A percentile compares a stretch with the other conserved stretches of the same genome.
Evolutionary conservation across 2,329 filamentous ascomycete species (phyloP).

Genomic region (Mariannaea sp.): DNA sequence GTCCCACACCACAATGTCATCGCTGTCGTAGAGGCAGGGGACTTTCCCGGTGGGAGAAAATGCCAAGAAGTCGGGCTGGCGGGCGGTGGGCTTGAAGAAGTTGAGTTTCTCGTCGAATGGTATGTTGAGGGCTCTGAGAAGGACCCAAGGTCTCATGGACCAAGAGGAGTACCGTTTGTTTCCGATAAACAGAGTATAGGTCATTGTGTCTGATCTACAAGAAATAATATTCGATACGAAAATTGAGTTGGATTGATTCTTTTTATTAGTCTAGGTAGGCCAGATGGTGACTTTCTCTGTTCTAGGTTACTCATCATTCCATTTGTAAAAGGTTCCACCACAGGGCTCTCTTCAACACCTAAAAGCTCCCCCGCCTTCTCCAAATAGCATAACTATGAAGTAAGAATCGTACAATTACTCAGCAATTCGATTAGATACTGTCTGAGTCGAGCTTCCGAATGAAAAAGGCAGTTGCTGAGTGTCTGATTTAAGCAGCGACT

Average conservation of each 20-base stretch:
- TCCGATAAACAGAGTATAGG: conserved; percentile 48
- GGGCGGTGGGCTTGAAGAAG: conserved; percentile 39
- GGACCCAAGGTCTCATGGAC: conserved; percentile 53
- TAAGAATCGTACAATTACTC: too few relatives aligned
- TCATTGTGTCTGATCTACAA: conserved; percentile 34
- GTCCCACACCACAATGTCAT: conserved; percentile 47
- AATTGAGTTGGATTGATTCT: background rate
- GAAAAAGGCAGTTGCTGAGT: too few relatives aligned
- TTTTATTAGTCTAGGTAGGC: too few relatives aligned
- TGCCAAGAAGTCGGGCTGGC: conserved; percentile 42
- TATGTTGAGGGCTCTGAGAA: conserved; percentile 49
- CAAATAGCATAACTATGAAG: too few relatives aligned
- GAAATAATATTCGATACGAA: too few relatives aligned
- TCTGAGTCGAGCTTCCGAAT: too few relatives aligned
- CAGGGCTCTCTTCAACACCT: too few relatives aligned
- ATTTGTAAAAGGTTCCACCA: too few relatives aligned
- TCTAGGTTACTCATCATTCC: background rate
- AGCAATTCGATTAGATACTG: too few relatives aligned
- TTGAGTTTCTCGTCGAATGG: conserved; percentile 49
- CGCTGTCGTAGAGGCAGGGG: conserved; percentile 45
- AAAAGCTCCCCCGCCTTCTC: too few relatives aligned
- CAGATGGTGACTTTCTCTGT: background rate
- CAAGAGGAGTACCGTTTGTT: conserved; percentile 54
- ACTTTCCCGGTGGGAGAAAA: conserved; percentile 51
- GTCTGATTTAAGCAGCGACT: too few relatives aligned